These are phyloP conservation scores for Leptographium procerum DNA, from an alignment of 2,329 filamentous ascomycete species.

Conservation along the genomic window DNA sequence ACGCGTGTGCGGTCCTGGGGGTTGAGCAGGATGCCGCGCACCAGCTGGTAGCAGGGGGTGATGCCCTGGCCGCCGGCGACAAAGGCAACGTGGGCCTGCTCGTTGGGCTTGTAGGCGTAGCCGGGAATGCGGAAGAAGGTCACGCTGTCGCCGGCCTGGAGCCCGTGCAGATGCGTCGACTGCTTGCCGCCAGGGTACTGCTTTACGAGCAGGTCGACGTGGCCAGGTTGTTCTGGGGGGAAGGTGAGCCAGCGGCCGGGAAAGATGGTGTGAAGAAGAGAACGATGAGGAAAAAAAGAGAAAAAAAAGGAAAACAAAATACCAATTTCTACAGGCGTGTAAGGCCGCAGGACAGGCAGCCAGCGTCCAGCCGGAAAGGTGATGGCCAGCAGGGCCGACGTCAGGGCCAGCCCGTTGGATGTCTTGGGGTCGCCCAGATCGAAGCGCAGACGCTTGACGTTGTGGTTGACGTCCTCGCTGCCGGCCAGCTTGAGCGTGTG, in stretches of 20 bases:
- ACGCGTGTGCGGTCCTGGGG: constrained; percentile 50
- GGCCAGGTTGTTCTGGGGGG: constrained; percentile 40
- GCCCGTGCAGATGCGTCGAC: constrained; percentile 53
- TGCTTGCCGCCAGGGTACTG: constrained; percentile 54
- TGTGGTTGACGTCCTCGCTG: constrained; percentile 42
- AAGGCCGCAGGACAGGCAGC: constrained; percentile 51
- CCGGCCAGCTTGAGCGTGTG: constrained; percentile 38
- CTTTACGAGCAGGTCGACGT: constrained; percentile 55
- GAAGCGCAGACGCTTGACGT: constrained; percentile 47
- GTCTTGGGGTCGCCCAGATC: constrained; percentile 35
- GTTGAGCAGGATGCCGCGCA: constrained; percentile 49
- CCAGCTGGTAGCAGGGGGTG: constrained; percentile 57
- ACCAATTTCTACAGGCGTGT: constrained; percentile 50
- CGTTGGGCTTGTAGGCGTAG: constrained; percentile 41
- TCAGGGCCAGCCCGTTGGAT: constrained; percentile 36
- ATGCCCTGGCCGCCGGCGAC: constrained; percentile 64
- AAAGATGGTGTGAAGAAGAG: too few relatives aligned
- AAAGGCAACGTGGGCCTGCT: constrained; percentile 42
- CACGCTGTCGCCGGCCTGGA: constrained; percentile 49
- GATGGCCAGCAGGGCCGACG: constrained; percentile 47
- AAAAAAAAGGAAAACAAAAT: constrained; percentile 9
- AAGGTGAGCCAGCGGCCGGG: too few relatives aligned
- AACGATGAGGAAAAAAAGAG: neutral
- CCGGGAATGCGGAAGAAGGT: constrained; percentile 45
- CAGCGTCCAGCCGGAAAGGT: constrained; percentile 45